phyloP scores from a whole-genome alignment of 2,329 filamentous ascomycete species.

The Claviceps sp. region DNA sequence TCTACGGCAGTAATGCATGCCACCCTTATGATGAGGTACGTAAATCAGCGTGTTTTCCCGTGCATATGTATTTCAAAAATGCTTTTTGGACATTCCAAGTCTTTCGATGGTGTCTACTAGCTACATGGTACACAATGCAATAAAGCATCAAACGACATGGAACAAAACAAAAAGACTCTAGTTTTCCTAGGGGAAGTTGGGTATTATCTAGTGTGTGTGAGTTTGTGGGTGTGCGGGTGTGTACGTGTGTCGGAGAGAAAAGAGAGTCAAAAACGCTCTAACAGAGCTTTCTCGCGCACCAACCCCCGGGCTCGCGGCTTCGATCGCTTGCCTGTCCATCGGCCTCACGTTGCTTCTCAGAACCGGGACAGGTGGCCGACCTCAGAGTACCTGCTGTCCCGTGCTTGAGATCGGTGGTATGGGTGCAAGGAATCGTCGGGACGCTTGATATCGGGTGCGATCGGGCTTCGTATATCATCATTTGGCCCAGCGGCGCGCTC shows the following conservation, averaged over 20 bases:
- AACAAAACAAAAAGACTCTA: neutral
- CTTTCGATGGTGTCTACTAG: neutral
- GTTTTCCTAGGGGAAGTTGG: neutral
- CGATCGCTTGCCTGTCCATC: neutral
- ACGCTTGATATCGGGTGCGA: slow-evolving; percentile 39
- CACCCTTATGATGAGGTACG: no score
- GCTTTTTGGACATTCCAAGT: neutral
- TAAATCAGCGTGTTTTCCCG: neutral
- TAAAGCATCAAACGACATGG: neutral
- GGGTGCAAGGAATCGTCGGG: slow-evolving; percentile 47
- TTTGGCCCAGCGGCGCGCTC: slow-evolving; percentile 18
- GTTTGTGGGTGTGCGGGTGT: no score
- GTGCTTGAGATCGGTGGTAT: slow-evolving; percentile 20
- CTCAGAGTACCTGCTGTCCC: slow-evolving; percentile 32
- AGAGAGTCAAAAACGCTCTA: neutral
- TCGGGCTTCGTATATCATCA: slow-evolving; percentile 34
- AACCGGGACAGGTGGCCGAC: slow-evolving; percentile 37
- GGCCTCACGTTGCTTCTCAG: slow-evolving; percentile 12
- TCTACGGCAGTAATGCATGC: no score
- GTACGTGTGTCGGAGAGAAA: neutral
- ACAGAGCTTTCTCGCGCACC: neutral
- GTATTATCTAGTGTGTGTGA: slow-evolving; percentile 2
- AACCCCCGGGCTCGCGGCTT: neutral
- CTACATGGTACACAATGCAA: neutral
- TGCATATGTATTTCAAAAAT: neutral